Conservation (phyloP, 2,329 filamentous ascomycete genomes). For the Penicillium fuscoglaucum region DNA sequence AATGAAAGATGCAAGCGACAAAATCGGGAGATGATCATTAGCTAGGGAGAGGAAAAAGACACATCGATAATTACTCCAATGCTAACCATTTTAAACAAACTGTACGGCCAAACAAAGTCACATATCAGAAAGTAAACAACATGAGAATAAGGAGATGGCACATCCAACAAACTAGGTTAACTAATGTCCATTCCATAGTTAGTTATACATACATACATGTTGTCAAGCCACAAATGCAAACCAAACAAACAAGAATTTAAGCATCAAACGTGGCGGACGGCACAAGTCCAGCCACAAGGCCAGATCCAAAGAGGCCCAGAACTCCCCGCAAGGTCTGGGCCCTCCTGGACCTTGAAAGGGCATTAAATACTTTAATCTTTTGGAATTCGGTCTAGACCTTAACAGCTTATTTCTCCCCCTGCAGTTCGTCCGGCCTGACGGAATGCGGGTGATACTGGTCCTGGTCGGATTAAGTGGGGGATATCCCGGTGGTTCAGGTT, state of each 20-base stretch:
- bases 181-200: too few species aligned
- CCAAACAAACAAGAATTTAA: background rate
- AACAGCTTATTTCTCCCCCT: slow-evolving; percentile 5
- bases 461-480: background rate
- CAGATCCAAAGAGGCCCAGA: slow-evolving; percentile 32
- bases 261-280: background rate
- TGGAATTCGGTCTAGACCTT: slow-evolving; percentile 30
- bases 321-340: slow-evolving; percentile 31
- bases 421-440: slow-evolving; percentile 11
- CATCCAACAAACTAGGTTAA: too few species aligned
- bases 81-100: background rate
- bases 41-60: background rate
- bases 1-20: background rate
- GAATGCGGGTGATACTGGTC: background rate
- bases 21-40: background rate
- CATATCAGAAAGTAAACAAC: background rate
- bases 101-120: background rate
- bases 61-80: background rate
- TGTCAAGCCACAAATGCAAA: background rate
- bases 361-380: slow-evolving; percentile 18
- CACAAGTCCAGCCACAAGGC: background rate
- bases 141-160: background rate
- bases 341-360: slow-evolving; percentile 26
- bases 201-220: too few species aligned
- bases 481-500: background rate